Conservation (phyloP, 495 filamentous ascomycete genomes). For the Amorphotheca resinae region DNA sequence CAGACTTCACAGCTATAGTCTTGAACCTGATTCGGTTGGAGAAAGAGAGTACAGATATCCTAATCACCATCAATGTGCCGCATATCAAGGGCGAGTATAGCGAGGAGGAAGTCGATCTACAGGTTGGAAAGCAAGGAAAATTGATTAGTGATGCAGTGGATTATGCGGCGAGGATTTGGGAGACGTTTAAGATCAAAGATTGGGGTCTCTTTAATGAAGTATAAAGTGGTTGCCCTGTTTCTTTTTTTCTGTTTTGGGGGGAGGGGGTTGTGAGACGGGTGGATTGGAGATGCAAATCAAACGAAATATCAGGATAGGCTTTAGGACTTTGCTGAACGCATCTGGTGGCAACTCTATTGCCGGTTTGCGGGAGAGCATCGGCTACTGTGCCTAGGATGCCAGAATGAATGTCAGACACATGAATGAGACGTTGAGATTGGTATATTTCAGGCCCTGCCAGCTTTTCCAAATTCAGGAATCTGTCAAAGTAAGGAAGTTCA, state of each 20-base stretch:
- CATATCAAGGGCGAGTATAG: constrained; percentile 53
- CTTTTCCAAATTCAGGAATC: constrained; percentile 1
- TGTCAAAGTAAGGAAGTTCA: constrained; percentile 13
- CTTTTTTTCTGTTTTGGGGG: too few relatives aligned
- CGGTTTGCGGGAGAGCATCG: too few relatives aligned
- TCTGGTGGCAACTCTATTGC: too few relatives aligned
- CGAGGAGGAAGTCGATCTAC: constrained; percentile 50
- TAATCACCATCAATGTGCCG: constrained; percentile 84
- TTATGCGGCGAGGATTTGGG: constrained; percentile 47
- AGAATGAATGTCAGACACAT: too few relatives aligned
- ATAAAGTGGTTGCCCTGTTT: too few relatives aligned
- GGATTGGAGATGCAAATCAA: too few relatives aligned
- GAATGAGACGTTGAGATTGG: too few relatives aligned
- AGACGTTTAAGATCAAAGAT: constrained; percentile 62
- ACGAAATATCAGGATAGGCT: too few relatives aligned
- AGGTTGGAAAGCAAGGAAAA: constrained; percentile 46
- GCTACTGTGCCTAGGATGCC: too few relatives aligned
- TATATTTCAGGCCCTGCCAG: too few relatives aligned
- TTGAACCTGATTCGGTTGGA: constrained; percentile 61
- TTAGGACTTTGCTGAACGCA: neutral
- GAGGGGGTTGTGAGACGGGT: neutral
- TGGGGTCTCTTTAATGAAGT: constrained; percentile 65
- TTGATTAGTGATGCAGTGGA: constrained; percentile 50
- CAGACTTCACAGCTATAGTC: constrained; percentile 51
- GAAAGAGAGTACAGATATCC: constrained; percentile 67